phyloP scores from a whole-genome alignment of 192 early-diverging fungal species.

The Backusella macrospora region DNA sequence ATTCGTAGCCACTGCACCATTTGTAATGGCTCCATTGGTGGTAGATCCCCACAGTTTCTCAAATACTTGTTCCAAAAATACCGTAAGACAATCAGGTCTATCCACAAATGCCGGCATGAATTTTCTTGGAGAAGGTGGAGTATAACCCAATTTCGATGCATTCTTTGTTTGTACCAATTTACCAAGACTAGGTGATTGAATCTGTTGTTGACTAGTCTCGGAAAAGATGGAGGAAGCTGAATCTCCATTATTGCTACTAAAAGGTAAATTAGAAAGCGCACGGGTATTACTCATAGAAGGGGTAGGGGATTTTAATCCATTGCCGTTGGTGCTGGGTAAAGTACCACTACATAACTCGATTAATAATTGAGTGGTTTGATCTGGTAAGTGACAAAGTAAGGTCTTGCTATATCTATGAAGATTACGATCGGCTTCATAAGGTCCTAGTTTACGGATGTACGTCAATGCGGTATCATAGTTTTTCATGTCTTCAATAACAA shows the following conservation, averaged over 20 bases:
- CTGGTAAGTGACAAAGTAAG: constrained; percentile 55
- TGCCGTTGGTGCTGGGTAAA: constrained; percentile 20
- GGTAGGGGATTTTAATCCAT: not conserved
- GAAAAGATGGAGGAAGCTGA: constrained; percentile 14
- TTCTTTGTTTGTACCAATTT: not conserved
- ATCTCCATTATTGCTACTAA: constrained; percentile 24
- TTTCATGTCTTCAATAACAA: constrained; percentile 88
- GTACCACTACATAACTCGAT: constrained; percentile 58
- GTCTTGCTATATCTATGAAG: constrained; percentile 62
- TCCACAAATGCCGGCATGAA: constrained; percentile 92
- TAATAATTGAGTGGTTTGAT: constrained; percentile 57
- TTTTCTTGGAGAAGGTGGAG: constrained; percentile 58
- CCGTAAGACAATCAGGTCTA: constrained; percentile 73
- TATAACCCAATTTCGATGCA: constrained; percentile 32
- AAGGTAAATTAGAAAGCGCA: constrained; percentile 43
- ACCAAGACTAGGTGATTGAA: not conserved
- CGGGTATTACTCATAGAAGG: constrained; percentile 21
- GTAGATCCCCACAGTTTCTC: constrained; percentile 69
- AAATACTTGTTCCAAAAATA: constrained; percentile 86
- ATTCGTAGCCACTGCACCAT: not conserved
- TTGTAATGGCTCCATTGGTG: no score
- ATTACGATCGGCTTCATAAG: constrained; percentile 56
- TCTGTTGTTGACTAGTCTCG: not conserved
- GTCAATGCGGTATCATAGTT: constrained; percentile 75
- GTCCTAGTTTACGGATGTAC: constrained; percentile 68